Conservation (phyloP, 1,284 basidiomycete genomes). For the Marasmius oreades region DNA sequence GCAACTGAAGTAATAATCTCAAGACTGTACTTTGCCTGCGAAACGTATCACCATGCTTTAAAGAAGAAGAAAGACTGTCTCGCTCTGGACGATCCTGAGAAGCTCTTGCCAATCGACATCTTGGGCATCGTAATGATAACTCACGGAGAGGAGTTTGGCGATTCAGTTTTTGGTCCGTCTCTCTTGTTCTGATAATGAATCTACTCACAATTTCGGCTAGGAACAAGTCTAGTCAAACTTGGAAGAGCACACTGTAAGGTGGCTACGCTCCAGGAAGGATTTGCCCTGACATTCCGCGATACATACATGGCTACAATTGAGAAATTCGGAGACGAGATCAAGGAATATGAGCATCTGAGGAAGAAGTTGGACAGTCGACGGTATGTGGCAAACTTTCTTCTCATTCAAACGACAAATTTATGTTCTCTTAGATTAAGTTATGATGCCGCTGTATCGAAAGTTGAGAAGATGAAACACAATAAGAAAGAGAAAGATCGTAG, state of each 20-base stretch:
- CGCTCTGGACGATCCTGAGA: conserved; percentile 55
- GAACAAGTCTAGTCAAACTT: conserved; percentile 65
- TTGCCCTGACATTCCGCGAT: conserved; percentile 65
- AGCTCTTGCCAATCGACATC: conserved; percentile 69
- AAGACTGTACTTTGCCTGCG: conserved; percentile 60
- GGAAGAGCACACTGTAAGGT: conserved; percentile 81
- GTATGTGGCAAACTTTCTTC: conserved; percentile 32
- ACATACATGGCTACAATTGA: conserved; percentile 67
- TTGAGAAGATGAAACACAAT: conserved; percentile 55
- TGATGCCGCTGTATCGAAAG: conserved; percentile 68
- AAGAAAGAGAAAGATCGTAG: conserved; percentile 15
- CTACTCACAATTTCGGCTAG: conserved; percentile 31
- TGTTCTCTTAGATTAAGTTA: conserved; percentile 55
- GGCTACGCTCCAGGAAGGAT: conserved; percentile 78
- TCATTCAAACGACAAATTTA: neutral
- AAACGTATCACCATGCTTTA: conserved; percentile 57
- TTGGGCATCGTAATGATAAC: conserved; percentile 83
- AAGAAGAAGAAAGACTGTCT: conserved; percentile 66
- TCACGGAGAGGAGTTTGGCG: conserved; percentile 79
- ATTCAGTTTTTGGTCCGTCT: conserved; percentile 64
- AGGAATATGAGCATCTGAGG: conserved; percentile 63
- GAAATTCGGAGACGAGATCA: conserved; percentile 61
- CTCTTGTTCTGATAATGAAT: neutral
- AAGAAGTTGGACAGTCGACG: conserved; percentile 82
- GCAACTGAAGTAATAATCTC: neutral